phyloP scores from a whole-genome alignment of 2,329 filamentous ascomycete species.

The Neopestalotiopsis sp. region DNA sequence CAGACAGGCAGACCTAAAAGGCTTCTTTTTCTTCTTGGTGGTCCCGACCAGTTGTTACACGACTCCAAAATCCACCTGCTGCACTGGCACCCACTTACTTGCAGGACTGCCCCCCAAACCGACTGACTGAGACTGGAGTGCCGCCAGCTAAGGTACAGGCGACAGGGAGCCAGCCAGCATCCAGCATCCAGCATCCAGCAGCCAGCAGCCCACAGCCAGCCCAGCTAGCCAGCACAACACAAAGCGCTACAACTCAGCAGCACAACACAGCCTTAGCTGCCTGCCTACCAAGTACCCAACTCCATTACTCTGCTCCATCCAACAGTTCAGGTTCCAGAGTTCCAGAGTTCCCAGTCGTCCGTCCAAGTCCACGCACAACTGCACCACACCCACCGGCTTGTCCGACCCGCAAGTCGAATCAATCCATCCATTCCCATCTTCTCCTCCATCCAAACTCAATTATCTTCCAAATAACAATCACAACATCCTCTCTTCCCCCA shows the following conservation, averaged over 20 bases:
- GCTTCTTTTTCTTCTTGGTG: background rate
- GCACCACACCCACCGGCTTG: constrained; percentile 5
- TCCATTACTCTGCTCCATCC: background rate
- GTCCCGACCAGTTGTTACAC: too few relatives aligned
- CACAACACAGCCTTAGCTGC: background rate
- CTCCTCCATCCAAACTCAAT: background rate
- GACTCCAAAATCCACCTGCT: too few relatives aligned
- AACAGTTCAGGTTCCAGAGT: background rate
- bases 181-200: too few relatives aligned
- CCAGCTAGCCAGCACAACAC: too few relatives aligned
- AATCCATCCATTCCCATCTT: constrained; percentile 3
- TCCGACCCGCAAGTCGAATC: constrained; percentile 7
- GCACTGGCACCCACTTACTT: too few relatives aligned
- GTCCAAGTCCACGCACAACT: too few relatives aligned
- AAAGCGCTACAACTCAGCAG: background rate
- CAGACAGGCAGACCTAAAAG: background rate
- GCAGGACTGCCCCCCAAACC: too few relatives aligned
- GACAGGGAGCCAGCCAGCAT: too few relatives aligned
- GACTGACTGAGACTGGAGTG: too few relatives aligned
- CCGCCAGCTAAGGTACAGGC: too few relatives aligned
- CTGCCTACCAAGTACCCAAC: background rate
- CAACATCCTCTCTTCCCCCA: background rate
- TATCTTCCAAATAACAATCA: background rate
- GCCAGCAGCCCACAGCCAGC: too few relatives aligned
- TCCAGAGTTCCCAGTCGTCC: constrained; percentile 9